These are phyloP conservation scores for Bromus sterilis DNA, from an alignment of 176 grass and related monocot species.

Conservation along the genomic window DNA sequence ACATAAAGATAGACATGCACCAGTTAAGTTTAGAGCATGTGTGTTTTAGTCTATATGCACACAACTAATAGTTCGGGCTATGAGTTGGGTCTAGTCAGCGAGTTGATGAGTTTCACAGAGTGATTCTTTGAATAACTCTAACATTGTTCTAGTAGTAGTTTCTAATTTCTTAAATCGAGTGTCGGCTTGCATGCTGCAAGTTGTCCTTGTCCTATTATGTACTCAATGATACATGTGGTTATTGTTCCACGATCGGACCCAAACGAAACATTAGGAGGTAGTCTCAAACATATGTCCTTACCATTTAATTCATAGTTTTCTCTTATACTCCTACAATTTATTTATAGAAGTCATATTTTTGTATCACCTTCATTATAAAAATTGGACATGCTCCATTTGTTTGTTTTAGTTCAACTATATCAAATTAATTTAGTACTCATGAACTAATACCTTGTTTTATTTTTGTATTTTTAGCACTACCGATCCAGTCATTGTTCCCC, in stretches of 20 bases:
- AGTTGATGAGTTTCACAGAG: no score
- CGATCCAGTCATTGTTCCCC: conserved; percentile 42
- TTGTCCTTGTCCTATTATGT: no score
- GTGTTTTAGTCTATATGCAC: background rate
- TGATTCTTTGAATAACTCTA: no score
- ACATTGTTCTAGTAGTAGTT: no score
- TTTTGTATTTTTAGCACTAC: conserved; percentile 38
- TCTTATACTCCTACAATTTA: background rate
- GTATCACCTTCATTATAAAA: background rate
- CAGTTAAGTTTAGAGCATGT: background rate
- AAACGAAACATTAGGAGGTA: background rate
- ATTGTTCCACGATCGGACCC: no score
- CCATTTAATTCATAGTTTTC: background rate
- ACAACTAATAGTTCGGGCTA: background rate
- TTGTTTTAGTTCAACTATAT: background rate
- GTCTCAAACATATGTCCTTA: background rate
- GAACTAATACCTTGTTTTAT: background rate
- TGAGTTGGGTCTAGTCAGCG: no score
- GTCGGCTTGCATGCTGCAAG: background rate
- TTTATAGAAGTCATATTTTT: background rate
- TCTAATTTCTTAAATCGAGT: no score
- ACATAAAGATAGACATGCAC: background rate
- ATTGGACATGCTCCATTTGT: background rate
- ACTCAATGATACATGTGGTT: no score
- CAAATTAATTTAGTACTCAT: background rate